Percentiles rank a stretch among this genome's conserved stretches.
Conservation (phyloP, 2,329 filamentous ascomycete species). For the Ceratocystis diversiconidia region DNA sequence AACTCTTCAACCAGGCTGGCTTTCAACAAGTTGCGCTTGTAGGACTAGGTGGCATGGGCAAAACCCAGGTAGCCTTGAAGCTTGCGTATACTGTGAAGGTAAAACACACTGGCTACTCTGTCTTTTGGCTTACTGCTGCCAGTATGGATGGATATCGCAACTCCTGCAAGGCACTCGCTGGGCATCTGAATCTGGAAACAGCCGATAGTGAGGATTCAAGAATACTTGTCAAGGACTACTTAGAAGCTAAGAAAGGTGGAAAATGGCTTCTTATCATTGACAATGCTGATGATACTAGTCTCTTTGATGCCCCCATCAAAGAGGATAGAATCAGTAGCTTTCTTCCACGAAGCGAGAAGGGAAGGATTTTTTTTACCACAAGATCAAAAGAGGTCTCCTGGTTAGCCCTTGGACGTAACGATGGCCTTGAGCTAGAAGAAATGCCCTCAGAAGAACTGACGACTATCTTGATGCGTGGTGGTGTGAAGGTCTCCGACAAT, state of each 20-base stretch:
- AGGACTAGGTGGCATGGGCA: background rate
- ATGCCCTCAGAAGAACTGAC: background rate
- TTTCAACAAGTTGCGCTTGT: background rate
- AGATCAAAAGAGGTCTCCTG: background rate
- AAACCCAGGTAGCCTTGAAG: background rate
- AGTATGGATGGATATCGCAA: background rate
- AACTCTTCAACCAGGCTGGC: background rate
- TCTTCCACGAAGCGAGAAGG: slow-evolving; percentile 22
- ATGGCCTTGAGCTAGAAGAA: background rate
- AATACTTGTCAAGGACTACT: slow-evolving; percentile 14
- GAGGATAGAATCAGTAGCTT: slow-evolving; percentile 17
- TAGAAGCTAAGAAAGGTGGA: slow-evolving; percentile 19
- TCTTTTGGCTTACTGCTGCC: slow-evolving; percentile 3
- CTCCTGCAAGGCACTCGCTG: background rate
- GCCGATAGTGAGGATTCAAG: background rate
- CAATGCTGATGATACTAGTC: slow-evolving; percentile 21
- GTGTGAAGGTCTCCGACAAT: too few species aligned
- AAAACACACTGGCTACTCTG: background rate
- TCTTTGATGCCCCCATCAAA: background rate
- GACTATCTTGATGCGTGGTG: too few species aligned
- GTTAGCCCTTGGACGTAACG: background rate
- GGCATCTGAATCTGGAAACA: background rate
- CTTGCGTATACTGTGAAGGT: background rate
- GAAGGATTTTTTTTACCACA: slow-evolving; percentile 11
- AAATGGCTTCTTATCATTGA: slow-evolving; percentile 22